phyloP scores from a whole-genome alignment of 768 basidiomycete genomes.

The Pleurotus platypus region DNA sequence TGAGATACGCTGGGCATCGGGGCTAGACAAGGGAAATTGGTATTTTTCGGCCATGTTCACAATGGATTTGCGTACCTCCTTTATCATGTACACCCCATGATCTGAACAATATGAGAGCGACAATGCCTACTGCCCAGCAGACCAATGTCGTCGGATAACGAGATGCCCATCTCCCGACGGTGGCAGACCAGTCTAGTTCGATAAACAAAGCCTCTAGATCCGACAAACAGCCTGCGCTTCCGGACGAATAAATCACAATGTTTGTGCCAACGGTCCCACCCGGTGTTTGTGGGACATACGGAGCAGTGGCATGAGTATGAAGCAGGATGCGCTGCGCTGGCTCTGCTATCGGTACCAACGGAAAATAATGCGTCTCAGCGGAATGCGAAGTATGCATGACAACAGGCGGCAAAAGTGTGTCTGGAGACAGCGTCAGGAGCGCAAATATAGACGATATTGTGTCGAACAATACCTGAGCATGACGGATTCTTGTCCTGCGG shows the following conservation, averaged over 20 bases:
- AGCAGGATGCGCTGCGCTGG: slow-evolving; percentile 43
- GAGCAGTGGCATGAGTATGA: slow-evolving; percentile 67
- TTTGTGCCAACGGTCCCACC: slow-evolving; percentile 35
- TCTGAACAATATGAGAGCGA: slow-evolving; percentile 51
- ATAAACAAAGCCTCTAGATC: slow-evolving; percentile 39
- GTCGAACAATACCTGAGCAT: slow-evolving; percentile 29
- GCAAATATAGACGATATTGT: background rate
- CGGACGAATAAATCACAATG: slow-evolving; percentile 59
- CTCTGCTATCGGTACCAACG: slow-evolving; percentile 29
- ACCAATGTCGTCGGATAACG: slow-evolving; percentile 73
- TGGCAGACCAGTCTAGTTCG: slow-evolving; percentile 67
- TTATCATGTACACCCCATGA: slow-evolving; percentile 40
- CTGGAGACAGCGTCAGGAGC: slow-evolving; percentile 27
- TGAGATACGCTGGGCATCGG: slow-evolving; percentile 43
- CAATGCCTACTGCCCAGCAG: slow-evolving; percentile 74
- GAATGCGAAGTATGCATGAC: slow-evolving; percentile 57
- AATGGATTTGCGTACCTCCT: slow-evolving; percentile 20
- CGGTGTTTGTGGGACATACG: slow-evolving; percentile 49
- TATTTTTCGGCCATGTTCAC: background rate
- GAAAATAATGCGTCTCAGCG: slow-evolving; percentile 68
- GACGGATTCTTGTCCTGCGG: slow-evolving; percentile 20
- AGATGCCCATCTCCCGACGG: slow-evolving; percentile 64
- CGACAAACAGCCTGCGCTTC: slow-evolving; percentile 42
- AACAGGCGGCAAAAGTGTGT: slow-evolving; percentile 57
- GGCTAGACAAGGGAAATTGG: slow-evolving; percentile 21